phyloP scores from a whole-genome alignment of 108 stramenopile genomes.

The Conticribra guillardii region DNA sequence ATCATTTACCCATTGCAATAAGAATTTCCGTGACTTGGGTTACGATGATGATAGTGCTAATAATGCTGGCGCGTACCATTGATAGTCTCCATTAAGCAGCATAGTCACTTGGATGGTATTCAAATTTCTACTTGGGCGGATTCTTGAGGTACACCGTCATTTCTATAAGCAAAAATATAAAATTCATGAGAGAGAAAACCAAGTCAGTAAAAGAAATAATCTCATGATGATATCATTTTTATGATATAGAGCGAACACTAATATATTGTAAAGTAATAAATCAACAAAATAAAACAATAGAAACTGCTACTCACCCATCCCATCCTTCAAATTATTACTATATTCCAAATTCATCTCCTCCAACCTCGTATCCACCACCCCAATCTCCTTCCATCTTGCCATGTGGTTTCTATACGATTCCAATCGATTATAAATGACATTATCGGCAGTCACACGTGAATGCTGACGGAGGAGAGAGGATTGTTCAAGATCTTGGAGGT shows the following conservation, averaged over 20 bases:
- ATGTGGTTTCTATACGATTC: slow-evolving; percentile 79
- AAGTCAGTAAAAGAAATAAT: too few relatives aligned
- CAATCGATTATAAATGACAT: slow-evolving; percentile 77
- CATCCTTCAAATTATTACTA: slow-evolving; percentile 51
- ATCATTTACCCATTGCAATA: too few relatives aligned
- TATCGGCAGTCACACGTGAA: slow-evolving; percentile 80
- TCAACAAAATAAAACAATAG: not conserved
- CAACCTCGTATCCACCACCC: slow-evolving; percentile 65
- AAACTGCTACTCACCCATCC: slow-evolving; percentile 37
- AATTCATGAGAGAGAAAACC: too few relatives aligned
- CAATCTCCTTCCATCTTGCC: slow-evolving; percentile 32
- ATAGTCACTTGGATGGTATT: not conserved
- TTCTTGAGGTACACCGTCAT: slow-evolving; percentile 43
- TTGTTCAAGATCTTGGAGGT: slow-evolving; percentile 67
- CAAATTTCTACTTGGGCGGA: not conserved
- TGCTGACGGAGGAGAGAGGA: not conserved
- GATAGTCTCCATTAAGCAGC: too few relatives aligned
- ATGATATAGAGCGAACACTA: too few relatives aligned
- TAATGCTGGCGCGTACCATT: too few relatives aligned
- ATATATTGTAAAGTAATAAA: too few relatives aligned
- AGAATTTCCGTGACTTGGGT: too few relatives aligned
- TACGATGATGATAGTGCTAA: too few relatives aligned
- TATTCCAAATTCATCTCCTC: slow-evolving; percentile 78
- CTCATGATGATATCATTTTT: too few relatives aligned
- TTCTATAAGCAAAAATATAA: too few relatives aligned